Evolutionary conservation across 768 basidiomycete genomes (phyloP).

Genomic region (Rhizopogon vulgaris): DNA sequence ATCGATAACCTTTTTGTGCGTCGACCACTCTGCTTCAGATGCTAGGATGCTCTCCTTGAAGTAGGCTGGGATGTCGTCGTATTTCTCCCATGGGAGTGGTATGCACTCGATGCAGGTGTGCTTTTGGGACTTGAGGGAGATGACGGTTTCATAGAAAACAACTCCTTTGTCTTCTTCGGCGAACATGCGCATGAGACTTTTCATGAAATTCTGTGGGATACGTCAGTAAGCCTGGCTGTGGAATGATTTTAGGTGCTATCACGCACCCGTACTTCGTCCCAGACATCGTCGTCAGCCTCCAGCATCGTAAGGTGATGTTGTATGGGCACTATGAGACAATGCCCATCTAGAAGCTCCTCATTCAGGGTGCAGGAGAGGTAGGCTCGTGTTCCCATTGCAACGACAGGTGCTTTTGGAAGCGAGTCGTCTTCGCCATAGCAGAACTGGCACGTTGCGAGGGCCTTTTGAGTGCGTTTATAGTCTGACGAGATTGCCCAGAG

Average conservation of each 20-base stretch:
- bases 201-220: conserved; percentile 61
- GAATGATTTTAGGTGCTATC: not conserved
- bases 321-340: conserved; percentile 93
- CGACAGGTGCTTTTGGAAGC: conserved; percentile 77
- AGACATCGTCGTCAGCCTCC: conserved; percentile 94
- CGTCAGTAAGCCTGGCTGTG: not conserved
- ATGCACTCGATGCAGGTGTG: conserved; percentile 94
- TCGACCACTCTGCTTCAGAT: conserved; percentile 96
- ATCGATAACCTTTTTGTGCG: conserved; percentile 95
- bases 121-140: conserved; percentile 78
- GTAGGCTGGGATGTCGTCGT: conserved; percentile 84
- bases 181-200: conserved; percentile 94
- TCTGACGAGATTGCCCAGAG: conserved; percentile 42
- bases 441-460: conserved; percentile 75
- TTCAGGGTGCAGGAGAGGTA: conserved; percentile 87
- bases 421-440: conserved; percentile 93
- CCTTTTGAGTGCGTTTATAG: conserved; percentile 92
- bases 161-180: conserved; percentile 91
- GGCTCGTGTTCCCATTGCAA: conserved; percentile 85
- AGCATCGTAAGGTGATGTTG: conserved; percentile 89
- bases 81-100: conserved; percentile 85
- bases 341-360: conserved; percentile 88
- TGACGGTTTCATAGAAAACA: conserved; percentile 91
- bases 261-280: conserved; percentile 91
- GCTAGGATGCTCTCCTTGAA: conserved; percentile 84